phyloP scores from a whole-genome alignment of 2,329 filamentous ascomycete genomes.

The Alternaria consortialis region DNA sequence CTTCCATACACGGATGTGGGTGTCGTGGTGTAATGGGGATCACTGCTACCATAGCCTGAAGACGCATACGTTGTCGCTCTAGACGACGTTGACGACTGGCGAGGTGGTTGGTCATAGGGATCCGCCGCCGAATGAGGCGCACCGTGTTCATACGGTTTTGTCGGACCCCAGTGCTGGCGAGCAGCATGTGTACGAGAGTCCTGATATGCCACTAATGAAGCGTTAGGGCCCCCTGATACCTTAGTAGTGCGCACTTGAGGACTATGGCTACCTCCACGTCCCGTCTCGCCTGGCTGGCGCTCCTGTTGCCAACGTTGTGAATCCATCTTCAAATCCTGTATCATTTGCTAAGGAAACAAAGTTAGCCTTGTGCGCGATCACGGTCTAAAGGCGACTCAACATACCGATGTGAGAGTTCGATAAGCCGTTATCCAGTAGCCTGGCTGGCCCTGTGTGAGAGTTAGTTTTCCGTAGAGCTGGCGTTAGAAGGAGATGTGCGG shows the following conservation, averaged over 20 bases:
- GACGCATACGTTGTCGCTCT: conserved; percentile 28
- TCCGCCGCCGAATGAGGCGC: conserved; percentile 23
- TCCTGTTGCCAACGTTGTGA: conserved; percentile 56
- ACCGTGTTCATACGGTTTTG: conserved; percentile 38
- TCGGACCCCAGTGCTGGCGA: conserved; percentile 53
- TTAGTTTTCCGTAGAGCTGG: conserved; percentile 20
- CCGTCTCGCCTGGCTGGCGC: conserved; percentile 43
- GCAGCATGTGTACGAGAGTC: conserved; percentile 55
- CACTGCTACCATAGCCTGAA: conserved; percentile 34
- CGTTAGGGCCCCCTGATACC: conserved; percentile 58
- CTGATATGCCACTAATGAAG: conserved; percentile 55
- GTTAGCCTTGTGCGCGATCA: conserved; percentile 29
- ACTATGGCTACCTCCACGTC: conserved; percentile 58
- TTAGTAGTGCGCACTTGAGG: conserved; percentile 51
- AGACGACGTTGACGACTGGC: conserved; percentile 21
- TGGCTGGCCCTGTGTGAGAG: conserved; percentile 48
- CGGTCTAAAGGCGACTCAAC: conserved; percentile 22
- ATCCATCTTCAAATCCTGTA: conserved; percentile 59
- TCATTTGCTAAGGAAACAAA: conserved; percentile 54
- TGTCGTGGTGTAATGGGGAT: conserved; percentile 46
- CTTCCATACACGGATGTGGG: conserved; percentile 39
- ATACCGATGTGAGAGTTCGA: conserved; percentile 60
- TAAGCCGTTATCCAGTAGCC: conserved; percentile 63
- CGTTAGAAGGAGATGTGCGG: conserved; percentile 35
- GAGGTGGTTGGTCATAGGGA: conserved; percentile 25